Evolutionary conservation across 371 early-diverging fungal species (phyloP).

Genomic region (Mucor piriformis): DNA sequence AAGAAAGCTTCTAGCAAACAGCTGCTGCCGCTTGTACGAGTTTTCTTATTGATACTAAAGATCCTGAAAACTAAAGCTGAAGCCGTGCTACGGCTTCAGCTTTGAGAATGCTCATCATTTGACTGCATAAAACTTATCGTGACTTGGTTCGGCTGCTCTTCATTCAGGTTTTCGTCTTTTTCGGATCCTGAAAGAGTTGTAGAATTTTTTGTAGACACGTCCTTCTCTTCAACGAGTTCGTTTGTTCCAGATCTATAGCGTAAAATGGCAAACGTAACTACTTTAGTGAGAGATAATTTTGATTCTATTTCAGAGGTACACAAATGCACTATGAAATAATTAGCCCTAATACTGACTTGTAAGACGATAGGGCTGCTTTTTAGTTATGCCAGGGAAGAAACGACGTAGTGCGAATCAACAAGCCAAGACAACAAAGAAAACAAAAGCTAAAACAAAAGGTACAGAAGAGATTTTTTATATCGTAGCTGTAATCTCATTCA

Average conservation of each 20-base stretch:
- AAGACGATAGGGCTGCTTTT: slow-evolving; percentile 45
- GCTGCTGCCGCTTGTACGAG: no score
- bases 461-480: background rate
- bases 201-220: background rate
- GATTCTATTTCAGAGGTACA: slow-evolving; percentile 51
- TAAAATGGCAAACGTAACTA: background rate
- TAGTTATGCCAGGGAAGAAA: slow-evolving; percentile 40
- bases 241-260: background rate
- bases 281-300: slow-evolving; percentile 33
- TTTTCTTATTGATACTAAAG: no score
- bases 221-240: background rate
- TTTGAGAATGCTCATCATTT: no score
- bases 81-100: no score
- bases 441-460: slow-evolving; percentile 9
- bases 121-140: no score
- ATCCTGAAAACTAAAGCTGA: no score
- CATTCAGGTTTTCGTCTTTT: no score
- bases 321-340: background rate
- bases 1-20: no score
- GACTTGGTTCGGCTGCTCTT: no score
- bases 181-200: background rate
- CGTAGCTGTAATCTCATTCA: background rate
- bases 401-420: slow-evolving; percentile 2
- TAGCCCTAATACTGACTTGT: background rate
- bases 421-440: slow-evolving; percentile 19